phyloP scores from a whole-genome alignment of 768 basidiomycete species.

The Agrocybe praecox region DNA sequence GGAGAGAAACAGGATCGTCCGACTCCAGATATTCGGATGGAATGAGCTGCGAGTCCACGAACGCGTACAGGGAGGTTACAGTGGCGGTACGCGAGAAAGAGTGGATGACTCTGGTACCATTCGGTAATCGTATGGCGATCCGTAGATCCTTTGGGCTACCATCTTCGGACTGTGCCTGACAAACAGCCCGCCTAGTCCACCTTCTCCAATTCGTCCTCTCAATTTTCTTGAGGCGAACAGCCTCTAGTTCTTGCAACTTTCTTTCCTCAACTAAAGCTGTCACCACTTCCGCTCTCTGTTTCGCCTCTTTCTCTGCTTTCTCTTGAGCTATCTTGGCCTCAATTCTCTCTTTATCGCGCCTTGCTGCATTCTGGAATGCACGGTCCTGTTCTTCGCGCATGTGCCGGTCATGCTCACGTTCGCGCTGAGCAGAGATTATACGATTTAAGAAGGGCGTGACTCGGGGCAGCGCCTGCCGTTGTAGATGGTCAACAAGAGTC shows the following conservation, averaged over 20 bases:
- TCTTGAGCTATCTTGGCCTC: conserved; percentile 51
- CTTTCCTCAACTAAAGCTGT: conserved; percentile 14
- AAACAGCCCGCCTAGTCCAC: conserved; percentile 56
- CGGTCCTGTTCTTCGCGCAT: too few relatives aligned
- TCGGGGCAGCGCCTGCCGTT: conserved; percentile 76
- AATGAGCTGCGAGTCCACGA: conserved; percentile 65
- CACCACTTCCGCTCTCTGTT: conserved; percentile 36
- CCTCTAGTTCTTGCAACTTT: conserved; percentile 19
- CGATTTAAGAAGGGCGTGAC: too few relatives aligned
- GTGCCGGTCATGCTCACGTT: too few relatives aligned
- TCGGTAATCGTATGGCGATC: conserved; percentile 56
- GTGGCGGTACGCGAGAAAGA: conserved; percentile 51
- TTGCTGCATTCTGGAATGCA: too few relatives aligned
- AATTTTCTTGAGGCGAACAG: conserved; percentile 17
- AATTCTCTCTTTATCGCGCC: conserved; percentile 60
- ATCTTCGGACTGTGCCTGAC: conserved; percentile 26
- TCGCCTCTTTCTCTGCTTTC: conserved; percentile 32
- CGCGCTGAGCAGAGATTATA: too few relatives aligned
- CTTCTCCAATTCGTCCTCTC: conserved; percentile 55
- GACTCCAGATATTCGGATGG: conserved; percentile 38
- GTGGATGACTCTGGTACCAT: conserved; percentile 59
- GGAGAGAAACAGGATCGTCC: conserved; percentile 45
- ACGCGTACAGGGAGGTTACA: conserved; percentile 70
- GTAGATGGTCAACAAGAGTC: conserved; percentile 66
- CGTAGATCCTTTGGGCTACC: conserved; percentile 33